Conservation (phyloP, 2,329 filamentous ascomycete species). For the Monilinia fructicola region DNA sequence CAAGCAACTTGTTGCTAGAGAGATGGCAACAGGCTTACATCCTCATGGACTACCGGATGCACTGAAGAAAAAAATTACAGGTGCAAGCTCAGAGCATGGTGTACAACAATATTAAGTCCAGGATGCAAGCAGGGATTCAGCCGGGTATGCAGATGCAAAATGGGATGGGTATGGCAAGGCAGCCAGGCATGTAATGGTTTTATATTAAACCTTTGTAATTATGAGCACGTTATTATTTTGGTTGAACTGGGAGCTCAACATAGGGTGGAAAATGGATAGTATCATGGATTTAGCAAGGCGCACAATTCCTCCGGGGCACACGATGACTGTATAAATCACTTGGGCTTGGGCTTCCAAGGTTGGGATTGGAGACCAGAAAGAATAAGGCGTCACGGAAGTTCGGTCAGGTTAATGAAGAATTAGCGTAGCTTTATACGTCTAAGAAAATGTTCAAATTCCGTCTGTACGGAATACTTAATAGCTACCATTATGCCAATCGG, state of each 20-base stretch:
- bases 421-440: not conserved
- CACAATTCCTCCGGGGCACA: not conserved
- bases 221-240: not conserved
- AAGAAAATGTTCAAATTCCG: not conserved
- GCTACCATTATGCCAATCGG: not conserved
- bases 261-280: not conserved
- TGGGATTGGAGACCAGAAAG: slow-evolving; percentile 3
- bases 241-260: not conserved
- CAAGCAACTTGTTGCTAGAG: not conserved
- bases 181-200: slow-evolving; percentile 20
- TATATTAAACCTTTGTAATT: not conserved
- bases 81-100: not conserved
- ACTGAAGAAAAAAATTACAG: slow-evolving; percentile 8
- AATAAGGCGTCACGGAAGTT: not conserved
- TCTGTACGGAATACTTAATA: not conserved
- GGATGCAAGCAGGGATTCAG: slow-evolving; percentile 27
- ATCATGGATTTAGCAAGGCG: slow-evolving; percentile 7
- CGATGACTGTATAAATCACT: slow-evolving; percentile 2
- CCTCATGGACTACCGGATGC: slow-evolving; percentile 5
- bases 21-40: slow-evolving; percentile 3
- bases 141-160: slow-evolving; percentile 37
- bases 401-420: not conserved
- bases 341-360: too few relatives aligned
- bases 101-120: not conserved
- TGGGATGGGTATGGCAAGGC: slow-evolving; percentile 36